Base-by-base conservation (phyloP, 1,139 yeast species). In the Candida pseudocylindracea region DNA sequence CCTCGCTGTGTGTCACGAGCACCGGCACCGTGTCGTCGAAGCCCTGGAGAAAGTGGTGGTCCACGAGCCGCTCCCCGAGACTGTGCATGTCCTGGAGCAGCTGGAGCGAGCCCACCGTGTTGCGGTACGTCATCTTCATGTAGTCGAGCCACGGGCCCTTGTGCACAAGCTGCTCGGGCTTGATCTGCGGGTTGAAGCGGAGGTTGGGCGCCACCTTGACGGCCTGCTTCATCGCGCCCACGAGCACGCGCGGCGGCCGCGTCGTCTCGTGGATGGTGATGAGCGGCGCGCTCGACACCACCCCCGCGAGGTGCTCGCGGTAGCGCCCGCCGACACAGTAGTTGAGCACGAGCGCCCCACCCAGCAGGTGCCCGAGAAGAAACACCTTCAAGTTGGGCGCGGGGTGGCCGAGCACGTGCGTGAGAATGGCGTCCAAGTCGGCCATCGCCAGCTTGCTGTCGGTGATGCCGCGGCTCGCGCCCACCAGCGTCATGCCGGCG, bases 351-450 rank as follows among this genome's bases (percentile, higher is more conserved):
- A 81, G 72, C 0, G 79, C 93, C 13, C 95, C 95, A 32, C 98
- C 98, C 95, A 88, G 83, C n/a, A 93, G 79, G 46, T 79, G 93
- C 2, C 95, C 94, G 53, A 68, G 59, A 39, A 88, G 47, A 43
- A 61, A 65, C 30, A 81, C 45, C 39, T 69, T 70, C 32, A 45
- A 42, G 4, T 34, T 32, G 20, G 20, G 20, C 6, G 20, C 20
- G 45, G 85, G 63, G 41, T 58, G 65, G 20, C 20, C 20, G 20
- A 15, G 20, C 20, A 15, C 20, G 20, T 15, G 20, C 6, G 20
- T 15, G 20, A 15, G 20, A 4, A 15, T 6, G 20, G 20, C 20
- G 42, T 81, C 81, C 42, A 85, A 55, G 47, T 81, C 95, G 28
- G 62, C 57, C 48, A 67, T 72, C 3, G 71, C 67, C 39, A 62